These are phyloP conservation scores for Chaetomium tenue DNA, from an alignment of 495 filamentous ascomycete species.

Conservation along the genomic window DNA sequence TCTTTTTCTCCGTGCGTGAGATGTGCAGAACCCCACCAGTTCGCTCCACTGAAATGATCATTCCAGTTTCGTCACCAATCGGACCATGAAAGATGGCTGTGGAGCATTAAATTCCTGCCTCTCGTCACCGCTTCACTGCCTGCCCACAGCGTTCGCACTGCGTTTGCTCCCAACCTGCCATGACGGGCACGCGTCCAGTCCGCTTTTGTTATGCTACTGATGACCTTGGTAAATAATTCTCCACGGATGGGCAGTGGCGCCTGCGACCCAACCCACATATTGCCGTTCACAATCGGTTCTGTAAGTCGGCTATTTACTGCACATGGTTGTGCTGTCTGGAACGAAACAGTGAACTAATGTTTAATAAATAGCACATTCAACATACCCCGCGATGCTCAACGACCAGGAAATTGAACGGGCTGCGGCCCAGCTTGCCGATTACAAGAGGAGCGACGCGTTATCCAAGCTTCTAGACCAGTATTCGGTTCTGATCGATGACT, in stretches of 20 bases:
- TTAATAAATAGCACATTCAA: too few relatives aligned
- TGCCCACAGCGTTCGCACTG: too few relatives aligned
- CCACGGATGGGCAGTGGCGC: constrained; percentile 8
- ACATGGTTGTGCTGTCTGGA: too few relatives aligned
- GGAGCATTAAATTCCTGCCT: not conserved
- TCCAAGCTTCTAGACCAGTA: constrained; percentile 43
- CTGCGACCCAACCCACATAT: not conserved
- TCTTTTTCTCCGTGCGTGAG: too few relatives aligned
- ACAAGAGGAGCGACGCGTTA: constrained; percentile 22
- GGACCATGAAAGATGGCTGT: not conserved
- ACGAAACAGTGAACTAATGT: too few relatives aligned
- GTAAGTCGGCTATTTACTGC: too few relatives aligned
- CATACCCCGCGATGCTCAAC: constrained; percentile 15
- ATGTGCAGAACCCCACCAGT: too few relatives aligned
- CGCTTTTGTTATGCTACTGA: not conserved
- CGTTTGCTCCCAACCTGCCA: constrained; percentile 2
- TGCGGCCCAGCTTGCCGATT: constrained; percentile 18
- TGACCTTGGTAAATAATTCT: not conserved
- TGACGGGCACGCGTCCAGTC: not conserved
- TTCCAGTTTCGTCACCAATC: not conserved
- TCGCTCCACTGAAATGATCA: not conserved
- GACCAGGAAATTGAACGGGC: constrained; percentile 21
- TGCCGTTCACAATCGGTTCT: not conserved
- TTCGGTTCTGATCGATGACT: constrained; percentile 46
- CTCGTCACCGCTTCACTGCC: not conserved